Percentiles rank a stretch among this genome's conserved stretches.
phyloP scores from a whole-genome alignment of 2,329 filamentous ascomycete species.

The Dactylellina cionopaga region DNA sequence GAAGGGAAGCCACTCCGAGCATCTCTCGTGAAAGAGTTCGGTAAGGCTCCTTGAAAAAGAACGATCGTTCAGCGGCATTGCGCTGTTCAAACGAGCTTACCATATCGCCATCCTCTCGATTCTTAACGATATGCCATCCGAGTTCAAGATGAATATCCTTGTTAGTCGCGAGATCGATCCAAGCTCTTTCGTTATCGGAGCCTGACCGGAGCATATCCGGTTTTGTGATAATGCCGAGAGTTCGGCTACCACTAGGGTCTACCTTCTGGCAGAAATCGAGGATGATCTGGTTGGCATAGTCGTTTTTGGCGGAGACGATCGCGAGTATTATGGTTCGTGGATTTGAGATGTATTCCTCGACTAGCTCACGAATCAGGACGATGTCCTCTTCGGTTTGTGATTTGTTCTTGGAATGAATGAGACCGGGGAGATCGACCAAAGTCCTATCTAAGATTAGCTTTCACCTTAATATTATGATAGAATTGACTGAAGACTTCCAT shows the following conservation, averaged over 20 bases:
- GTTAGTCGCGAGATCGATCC: constrained; percentile 52
- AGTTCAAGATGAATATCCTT: constrained; percentile 57
- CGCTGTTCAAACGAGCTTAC: constrained; percentile 30
- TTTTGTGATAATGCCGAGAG: constrained; percentile 70
- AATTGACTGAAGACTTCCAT: neutral
- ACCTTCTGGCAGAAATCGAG: constrained; percentile 63
- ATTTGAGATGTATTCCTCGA: constrained; percentile 68
- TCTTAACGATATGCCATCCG: constrained; percentile 69
- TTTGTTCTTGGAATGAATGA: constrained; percentile 66
- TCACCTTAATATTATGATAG: neutral
- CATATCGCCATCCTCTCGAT: constrained; percentile 60
- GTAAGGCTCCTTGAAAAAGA: constrained; percentile 38
- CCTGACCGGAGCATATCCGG: constrained; percentile 63
- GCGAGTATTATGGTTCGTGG: constrained; percentile 70
- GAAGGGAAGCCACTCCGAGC: constrained; percentile 14
- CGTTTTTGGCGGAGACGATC: constrained; percentile 65
- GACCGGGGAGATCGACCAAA: constrained; percentile 68
- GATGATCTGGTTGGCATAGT: constrained; percentile 70
- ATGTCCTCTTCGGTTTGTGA: constrained; percentile 64
- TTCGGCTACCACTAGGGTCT: constrained; percentile 63
- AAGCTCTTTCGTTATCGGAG: constrained; percentile 61
- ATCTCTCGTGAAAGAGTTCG: constrained; percentile 18
- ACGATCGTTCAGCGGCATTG: constrained; percentile 37
- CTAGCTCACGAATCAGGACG: constrained; percentile 63
- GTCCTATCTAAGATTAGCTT: constrained; percentile 57